Base-by-base conservation (phyloP, 1,139 yeast species). In the Pichia sp. region DNA sequence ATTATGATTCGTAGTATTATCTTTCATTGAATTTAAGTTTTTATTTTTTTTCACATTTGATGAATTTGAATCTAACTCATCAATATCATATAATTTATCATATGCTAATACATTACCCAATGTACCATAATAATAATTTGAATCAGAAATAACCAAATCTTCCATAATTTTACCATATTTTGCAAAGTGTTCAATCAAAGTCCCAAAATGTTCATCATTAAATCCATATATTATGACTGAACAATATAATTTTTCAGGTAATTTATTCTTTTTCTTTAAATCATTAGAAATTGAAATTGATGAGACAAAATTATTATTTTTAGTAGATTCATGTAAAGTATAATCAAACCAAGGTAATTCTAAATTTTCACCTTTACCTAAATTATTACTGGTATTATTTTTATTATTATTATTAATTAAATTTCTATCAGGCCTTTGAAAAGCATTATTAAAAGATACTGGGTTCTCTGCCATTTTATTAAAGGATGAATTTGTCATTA, bases 201-300 rank as follows among this genome's bases (percentile, higher is more conserved):
- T 75, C 42, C 76, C 74, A 4, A 94, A 79, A 55, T 83, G 71
- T 3, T 79, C 73, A 59, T 90, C 92, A 0, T 95, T 89, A 64
- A 87, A 90, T 1, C 97, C 97, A 67, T 87, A 89, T 10, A 90
- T 88, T 40, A 89, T 69, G 1, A 92, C 86, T 0, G 95, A 87
- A 43, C 80, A 72, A 52, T 80, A 86, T 34, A 48, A 32, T 18
- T 46, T 51, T 32, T 47, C 37, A 44, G 51, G 6, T 8, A 7
- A n/a, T 26, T 36, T 37, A 9, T 32, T 27, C 25, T n/a, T n/a
- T n/a, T n/a, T n/a, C n/a, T n/a, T n/a, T 6, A 41, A 27, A 29
- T 43, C 49, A 48, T 5, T 29, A 31, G 40, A 10, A 32, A 27
- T 25, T n/a, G 37, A 26, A 34, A n/a, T 26, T 7, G n/a, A 11